Percentiles rank a stretch among this genome's conserved stretches.
Conservation (phyloP, 2,329 filamentous ascomycete genomes). For the Camptophora hylomeconis region DNA sequence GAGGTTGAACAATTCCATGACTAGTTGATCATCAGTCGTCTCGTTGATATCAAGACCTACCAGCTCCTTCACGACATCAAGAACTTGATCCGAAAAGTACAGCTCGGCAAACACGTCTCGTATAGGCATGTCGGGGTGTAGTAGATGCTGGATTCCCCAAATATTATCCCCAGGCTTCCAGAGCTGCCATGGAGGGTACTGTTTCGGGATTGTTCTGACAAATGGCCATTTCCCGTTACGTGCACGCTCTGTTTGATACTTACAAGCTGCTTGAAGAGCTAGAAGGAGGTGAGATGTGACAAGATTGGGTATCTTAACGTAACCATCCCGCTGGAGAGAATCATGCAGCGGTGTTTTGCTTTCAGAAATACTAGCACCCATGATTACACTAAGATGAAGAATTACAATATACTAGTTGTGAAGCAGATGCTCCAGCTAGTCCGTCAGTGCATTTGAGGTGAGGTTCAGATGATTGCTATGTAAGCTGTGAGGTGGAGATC, state of each 20-base stretch:
- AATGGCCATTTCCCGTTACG: constrained; percentile 65
- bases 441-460: too few species aligned
- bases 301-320: constrained; percentile 56
- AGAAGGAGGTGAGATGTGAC: constrained; percentile 44
- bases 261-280: constrained; percentile 47
- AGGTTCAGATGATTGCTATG: too few species aligned
- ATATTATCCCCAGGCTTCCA: constrained; percentile 50
- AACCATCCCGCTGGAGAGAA: constrained; percentile 58
- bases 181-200: constrained; percentile 77
- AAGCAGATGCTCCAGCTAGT: too few species aligned
- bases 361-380: too few species aligned
- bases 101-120: constrained; percentile 48
- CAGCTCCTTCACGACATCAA: constrained; percentile 52
- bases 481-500: too few species aligned
- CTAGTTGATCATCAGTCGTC: constrained; percentile 47
- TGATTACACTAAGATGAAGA: too few species aligned
- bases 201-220: constrained; percentile 73
- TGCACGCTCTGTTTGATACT: constrained; percentile 45
- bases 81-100: constrained; percentile 59
- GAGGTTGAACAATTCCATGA: constrained; percentile 83
- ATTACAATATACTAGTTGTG: too few species aligned
- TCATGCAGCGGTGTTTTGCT: constrained; percentile 33
- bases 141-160: constrained; percentile 79
- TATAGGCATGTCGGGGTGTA: constrained; percentile 58
- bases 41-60: constrained; percentile 29